Base-by-base conservation (phyloP, 2,329 filamentous ascomycete genomes). In the Fusarium drepaniforme region DNA sequence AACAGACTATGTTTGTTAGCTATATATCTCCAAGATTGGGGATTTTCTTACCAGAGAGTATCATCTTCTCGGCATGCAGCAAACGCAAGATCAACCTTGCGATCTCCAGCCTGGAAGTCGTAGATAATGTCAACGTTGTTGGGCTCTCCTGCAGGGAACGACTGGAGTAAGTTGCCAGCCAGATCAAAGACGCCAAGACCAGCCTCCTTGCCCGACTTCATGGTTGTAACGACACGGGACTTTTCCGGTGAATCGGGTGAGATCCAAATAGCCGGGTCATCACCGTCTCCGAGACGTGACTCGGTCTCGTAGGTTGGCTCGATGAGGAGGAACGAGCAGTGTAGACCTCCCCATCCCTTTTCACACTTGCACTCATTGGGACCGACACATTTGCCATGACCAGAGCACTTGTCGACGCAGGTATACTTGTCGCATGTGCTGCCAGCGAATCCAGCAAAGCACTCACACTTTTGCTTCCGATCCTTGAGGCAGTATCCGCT, bases 81-180 rank as follows among this genome's bases (percentile, higher is more conserved):
- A 74, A 86, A 89, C 1, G 84, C 84, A 15, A 90, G 78, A 72
- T 90, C 87, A 2, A 87, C 80, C 2, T 77, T 85, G 4, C 85
- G 82, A 18, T 84, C 78, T 1, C 86, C 87, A 0, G 84, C 81
- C 6, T 82, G 75, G 57, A 90, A 86, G 12, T 82, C 83, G 64
- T 88, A 89, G 49, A 90, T 88, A 30, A 89, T 82, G 61, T 90
- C 88, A 1, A 89, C 87, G 42, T 90, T 89, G 70, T 89, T 88
- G 0, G 88, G 88, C 64, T 89, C 82, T 2, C 82, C 83, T 0
- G 87, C 87, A 0, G 78, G 67, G 8, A 88, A 80, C 5, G 83
- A 82, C 74, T 89, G 87, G 0, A 89, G 67, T 3, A 86, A 78
- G 30, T 86, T 87, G 0, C 88, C 88, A 11, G 81, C 79, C 2